Conservation (phyloP, 2,329 filamentous ascomycete species). For the Xylaria arbuscula region DNA sequence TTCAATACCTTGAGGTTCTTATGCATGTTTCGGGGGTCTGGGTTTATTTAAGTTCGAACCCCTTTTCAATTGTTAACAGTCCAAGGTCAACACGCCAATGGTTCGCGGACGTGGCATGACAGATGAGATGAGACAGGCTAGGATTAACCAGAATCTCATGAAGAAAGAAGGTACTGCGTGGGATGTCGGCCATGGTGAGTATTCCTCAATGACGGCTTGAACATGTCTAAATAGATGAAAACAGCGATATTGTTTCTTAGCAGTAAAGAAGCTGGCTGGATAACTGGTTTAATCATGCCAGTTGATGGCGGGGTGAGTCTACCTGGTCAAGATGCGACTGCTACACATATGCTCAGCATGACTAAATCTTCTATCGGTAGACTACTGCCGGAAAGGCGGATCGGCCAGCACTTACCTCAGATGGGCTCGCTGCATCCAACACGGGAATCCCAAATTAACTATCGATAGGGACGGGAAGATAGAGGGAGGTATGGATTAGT, state of each 20-base stretch:
- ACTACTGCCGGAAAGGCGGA: slow-evolving; percentile 5
- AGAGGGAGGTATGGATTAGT: too few relatives aligned
- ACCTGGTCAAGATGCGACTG: not conserved
- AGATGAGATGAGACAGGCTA: slow-evolving; percentile 44
- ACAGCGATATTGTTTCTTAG: slow-evolving; percentile 45
- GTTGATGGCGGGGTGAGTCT: slow-evolving; percentile 47
- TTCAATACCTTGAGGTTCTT: too few relatives aligned
- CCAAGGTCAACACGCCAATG: slow-evolving; percentile 44
- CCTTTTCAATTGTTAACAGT: too few relatives aligned
- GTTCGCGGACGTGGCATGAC: slow-evolving; percentile 44
- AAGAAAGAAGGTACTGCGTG: slow-evolving; percentile 46
- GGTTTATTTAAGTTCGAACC: too few relatives aligned
- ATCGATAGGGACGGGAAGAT: too few relatives aligned
- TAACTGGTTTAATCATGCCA: slow-evolving; percentile 47
- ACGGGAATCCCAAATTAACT: not conserved
- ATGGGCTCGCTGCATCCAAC: not conserved
- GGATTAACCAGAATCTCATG: slow-evolving; percentile 46
- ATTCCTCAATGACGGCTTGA: not conserved
- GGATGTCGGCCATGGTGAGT: slow-evolving; percentile 47
- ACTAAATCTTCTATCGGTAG: not conserved
- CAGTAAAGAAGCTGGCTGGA: slow-evolving; percentile 48
- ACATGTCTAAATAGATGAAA: not conserved
- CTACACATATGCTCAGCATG: too few relatives aligned
- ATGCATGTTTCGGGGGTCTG: too few relatives aligned
- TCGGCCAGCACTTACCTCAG: slow-evolving; percentile 1